Conservation (phyloP, 768 basidiomycete species). For the Amanita jacksonii region DNA sequence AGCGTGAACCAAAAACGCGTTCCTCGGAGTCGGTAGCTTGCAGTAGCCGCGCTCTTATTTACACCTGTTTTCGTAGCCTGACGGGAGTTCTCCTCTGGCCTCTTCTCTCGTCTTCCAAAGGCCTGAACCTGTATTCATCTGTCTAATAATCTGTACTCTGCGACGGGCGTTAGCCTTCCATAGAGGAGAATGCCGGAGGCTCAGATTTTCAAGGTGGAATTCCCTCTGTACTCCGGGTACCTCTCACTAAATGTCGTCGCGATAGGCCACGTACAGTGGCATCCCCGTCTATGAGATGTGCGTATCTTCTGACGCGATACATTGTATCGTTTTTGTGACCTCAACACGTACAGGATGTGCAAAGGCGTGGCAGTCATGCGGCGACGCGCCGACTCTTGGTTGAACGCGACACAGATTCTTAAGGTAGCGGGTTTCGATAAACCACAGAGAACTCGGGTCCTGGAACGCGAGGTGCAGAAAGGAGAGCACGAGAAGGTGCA, state of each 20-base stretch:
- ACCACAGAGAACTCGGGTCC: conserved; percentile 92
- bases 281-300: conserved; percentile 92
- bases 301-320: conserved; percentile 30
- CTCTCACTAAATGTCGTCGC: conserved; percentile 16
- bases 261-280: conserved; percentile 84
- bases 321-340: conserved; percentile 24
- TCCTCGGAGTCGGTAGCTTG: no score
- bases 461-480: conserved; percentile 97
- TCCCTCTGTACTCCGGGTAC: conserved; percentile 12
- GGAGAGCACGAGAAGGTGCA: conserved; percentile 99
- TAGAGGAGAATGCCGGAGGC: conserved; percentile 57
- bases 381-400: conserved; percentile 90
- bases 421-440: conserved; percentile 99
- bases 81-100: background rate
- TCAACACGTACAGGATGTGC: conserved; percentile 68
- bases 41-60: background rate
- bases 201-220: conserved; percentile 77
- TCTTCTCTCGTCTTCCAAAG: background rate
- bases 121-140: background rate
- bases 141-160: background rate
- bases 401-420: conserved; percentile 98
- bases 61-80: background rate
- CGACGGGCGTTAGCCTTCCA: background rate
- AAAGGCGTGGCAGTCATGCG: conserved; percentile 98
- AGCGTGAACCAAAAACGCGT: no score